Conservation (phyloP, 495 filamentous ascomycete species). For the Rhypophila decipiens region DNA sequence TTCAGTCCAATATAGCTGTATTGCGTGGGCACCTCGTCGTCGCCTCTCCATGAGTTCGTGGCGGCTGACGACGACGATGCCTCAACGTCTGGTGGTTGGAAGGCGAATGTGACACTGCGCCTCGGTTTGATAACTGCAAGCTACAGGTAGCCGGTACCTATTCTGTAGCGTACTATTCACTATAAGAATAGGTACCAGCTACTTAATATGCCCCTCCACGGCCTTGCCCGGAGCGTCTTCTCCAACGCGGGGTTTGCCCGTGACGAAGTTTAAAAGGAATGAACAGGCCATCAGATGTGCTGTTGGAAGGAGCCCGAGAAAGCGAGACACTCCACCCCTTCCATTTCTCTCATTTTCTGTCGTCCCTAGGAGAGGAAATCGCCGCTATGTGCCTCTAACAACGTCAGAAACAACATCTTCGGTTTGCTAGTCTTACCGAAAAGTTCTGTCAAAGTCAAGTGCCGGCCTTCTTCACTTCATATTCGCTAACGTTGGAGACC, state of each 20-base stretch:
- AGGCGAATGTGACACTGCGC: constrained; percentile 8
- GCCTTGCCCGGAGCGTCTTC: background rate
- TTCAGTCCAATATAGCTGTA: too few relatives aligned
- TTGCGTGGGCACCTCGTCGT: constrained; percentile 1
- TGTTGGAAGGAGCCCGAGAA: too few relatives aligned
- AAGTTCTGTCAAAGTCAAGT: too few relatives aligned
- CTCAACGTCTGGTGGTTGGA: constrained; percentile 2
- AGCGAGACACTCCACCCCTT: background rate
- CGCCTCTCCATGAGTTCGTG: background rate
- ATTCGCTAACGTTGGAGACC: too few relatives aligned
- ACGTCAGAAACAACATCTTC: too few relatives aligned
- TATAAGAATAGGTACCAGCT: too few relatives aligned
- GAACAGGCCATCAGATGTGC: too few relatives aligned
- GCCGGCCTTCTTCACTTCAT: too few relatives aligned
- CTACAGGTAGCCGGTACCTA: background rate
- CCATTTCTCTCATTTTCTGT: background rate
- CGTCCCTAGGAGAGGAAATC: too few relatives aligned
- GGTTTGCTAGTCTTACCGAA: too few relatives aligned
- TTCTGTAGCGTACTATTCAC: background rate
- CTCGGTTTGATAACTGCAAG: background rate
- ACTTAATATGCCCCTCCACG: constrained; percentile 1
- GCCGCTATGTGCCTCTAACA: too few relatives aligned
- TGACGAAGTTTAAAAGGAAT: background rate
- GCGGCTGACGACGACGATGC: constrained; percentile 17
- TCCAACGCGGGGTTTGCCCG: background rate